These are phyloP conservation scores for Chaetomium sp. DNA, from an alignment of 2,329 filamentous ascomycete genomes.

Conservation along the genomic window DNA sequence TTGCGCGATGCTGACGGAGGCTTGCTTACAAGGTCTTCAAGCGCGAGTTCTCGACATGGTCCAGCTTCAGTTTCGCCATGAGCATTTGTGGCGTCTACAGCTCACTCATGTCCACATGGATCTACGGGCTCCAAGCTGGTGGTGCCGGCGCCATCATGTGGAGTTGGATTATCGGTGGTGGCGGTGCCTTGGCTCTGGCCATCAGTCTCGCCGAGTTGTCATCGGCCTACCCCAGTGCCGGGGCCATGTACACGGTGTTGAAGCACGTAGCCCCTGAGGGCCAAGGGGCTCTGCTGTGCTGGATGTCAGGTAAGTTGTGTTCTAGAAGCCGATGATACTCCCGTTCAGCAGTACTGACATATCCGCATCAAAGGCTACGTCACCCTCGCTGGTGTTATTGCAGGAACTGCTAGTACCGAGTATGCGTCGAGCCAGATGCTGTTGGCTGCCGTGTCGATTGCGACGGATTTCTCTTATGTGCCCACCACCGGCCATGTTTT, in stretches of 20 bases:
- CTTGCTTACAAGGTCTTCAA: conserved; percentile 53
- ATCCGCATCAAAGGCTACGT: conserved; percentile 47
- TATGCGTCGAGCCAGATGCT: conserved; percentile 60
- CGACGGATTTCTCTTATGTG: conserved; percentile 49
- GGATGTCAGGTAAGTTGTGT: conserved; percentile 41
- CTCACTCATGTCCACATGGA: conserved; percentile 56
- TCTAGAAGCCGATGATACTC: background rate
- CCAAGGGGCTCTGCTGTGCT: conserved; percentile 51
- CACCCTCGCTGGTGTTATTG: conserved; percentile 55
- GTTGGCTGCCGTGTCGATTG: conserved; percentile 57
- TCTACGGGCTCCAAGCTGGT: conserved; percentile 53
- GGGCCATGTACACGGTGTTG: conserved; percentile 52
- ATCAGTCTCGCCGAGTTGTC: conserved; percentile 57
- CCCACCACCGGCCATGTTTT: conserved; percentile 52
- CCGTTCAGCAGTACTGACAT: background rate
- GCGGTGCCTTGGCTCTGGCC: conserved; percentile 57
- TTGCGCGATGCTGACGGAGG: conserved; percentile 1
- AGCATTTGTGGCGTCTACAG: conserved; percentile 57
- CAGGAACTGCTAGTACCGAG: conserved; percentile 58
- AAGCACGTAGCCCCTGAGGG: conserved; percentile 51
- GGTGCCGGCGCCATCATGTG: conserved; percentile 57
- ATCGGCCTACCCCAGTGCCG: conserved; percentile 56
- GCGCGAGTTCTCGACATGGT: conserved; percentile 61
- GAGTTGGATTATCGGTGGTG: conserved; percentile 59
- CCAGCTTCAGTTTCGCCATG: conserved; percentile 61